Percentiles rank a stretch among this genome's conserved stretches.
These are phyloP conservation scores for Trypethelium eluteriae DNA, from an alignment of 495 filamentous ascomycete species.

Conservation along the genomic window DNA sequence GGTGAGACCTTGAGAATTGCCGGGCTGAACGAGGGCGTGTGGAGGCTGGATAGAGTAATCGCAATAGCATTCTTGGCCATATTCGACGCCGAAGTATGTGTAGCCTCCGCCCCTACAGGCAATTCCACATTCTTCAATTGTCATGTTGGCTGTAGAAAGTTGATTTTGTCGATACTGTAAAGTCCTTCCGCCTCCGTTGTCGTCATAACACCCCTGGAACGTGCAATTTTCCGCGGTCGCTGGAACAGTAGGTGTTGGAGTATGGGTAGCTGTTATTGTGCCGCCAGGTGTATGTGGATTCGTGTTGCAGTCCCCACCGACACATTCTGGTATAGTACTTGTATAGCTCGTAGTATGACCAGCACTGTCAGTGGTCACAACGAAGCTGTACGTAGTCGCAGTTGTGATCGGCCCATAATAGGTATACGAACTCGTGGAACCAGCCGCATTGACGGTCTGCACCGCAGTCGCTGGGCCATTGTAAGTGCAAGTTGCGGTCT, in stretches of 20 bases:
- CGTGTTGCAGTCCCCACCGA: background rate
- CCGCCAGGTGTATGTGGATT: conserved; percentile 10
- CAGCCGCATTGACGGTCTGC: background rate
- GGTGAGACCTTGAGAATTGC: conserved; percentile 5
- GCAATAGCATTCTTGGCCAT: conserved; percentile 2
- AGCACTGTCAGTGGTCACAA: background rate
- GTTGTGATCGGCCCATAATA: conserved; percentile 7
- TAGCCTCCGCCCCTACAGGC: background rate
- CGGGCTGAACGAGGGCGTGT: background rate
- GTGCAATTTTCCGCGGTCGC: conserved; percentile 1
- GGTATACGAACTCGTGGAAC: conserved; percentile 1
- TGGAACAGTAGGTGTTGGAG: background rate
- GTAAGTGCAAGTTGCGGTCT: conserved; percentile 6
- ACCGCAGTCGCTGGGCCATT: conserved; percentile 6
- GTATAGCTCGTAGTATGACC: background rate
- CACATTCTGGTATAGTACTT: conserved; percentile 2
- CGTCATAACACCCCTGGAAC: conserved; percentile 21
- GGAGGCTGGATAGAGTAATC: conserved; percentile 6
- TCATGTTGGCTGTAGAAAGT: conserved; percentile 18
- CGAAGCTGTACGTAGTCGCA: background rate
- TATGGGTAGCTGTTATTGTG: background rate
- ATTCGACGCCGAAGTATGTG: conserved; percentile 1
- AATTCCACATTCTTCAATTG: conserved; percentile 19
- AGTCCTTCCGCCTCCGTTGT: conserved; percentile 14
- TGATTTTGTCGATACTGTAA: conserved; percentile 13